Evolutionary conservation across 495 filamentous ascomycete species (phyloP).

Genomic region (Trichodelitschia bisporula): DNA sequence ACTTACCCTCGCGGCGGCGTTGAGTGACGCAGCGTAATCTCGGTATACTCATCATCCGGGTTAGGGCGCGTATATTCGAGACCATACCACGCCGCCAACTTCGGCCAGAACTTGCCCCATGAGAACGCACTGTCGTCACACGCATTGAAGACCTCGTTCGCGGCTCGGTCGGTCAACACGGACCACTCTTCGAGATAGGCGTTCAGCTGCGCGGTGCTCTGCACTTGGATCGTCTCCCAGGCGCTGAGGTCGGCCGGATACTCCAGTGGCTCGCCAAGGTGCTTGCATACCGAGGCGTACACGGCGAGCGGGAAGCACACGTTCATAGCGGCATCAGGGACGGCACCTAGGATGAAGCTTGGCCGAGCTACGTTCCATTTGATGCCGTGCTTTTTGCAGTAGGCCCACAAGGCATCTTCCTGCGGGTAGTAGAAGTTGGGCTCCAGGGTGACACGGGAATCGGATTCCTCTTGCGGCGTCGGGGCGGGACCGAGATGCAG

Average conservation of each 20-base stretch:
- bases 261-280: slow-evolving; percentile 15
- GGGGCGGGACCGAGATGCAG: slow-evolving; percentile 23
- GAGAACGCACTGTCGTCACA: slow-evolving; percentile 19
- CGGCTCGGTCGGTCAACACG: slow-evolving; percentile 15
- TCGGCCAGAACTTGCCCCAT: slow-evolving; percentile 22
- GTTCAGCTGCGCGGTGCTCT: slow-evolving; percentile 19
- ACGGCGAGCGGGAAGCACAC: slow-evolving; percentile 22
- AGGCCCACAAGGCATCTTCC: slow-evolving; percentile 21
- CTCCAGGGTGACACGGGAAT: slow-evolving; percentile 19
- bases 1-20: slow-evolving; percentile 7
- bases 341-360: slow-evolving; percentile 24
- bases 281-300: slow-evolving; percentile 21
- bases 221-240: slow-evolving; percentile 19
- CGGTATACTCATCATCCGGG: slow-evolving; percentile 7
- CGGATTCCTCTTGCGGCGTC: slow-evolving; percentile 20
- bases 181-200: slow-evolving; percentile 27
- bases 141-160: slow-evolving; percentile 22
- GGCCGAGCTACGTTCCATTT: slow-evolving; percentile 20
- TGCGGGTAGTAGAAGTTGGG: slow-evolving; percentile 30
- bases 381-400: slow-evolving; percentile 11
- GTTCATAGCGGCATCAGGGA: slow-evolving; percentile 25
- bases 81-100: slow-evolving; percentile 21
- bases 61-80: slow-evolving; percentile 11
- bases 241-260: slow-evolving; percentile 19
- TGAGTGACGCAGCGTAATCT: slow-evolving; percentile 1